Conservation (phyloP, 2,329 filamentous ascomycete species). For the Trichoderma sp. region DNA sequence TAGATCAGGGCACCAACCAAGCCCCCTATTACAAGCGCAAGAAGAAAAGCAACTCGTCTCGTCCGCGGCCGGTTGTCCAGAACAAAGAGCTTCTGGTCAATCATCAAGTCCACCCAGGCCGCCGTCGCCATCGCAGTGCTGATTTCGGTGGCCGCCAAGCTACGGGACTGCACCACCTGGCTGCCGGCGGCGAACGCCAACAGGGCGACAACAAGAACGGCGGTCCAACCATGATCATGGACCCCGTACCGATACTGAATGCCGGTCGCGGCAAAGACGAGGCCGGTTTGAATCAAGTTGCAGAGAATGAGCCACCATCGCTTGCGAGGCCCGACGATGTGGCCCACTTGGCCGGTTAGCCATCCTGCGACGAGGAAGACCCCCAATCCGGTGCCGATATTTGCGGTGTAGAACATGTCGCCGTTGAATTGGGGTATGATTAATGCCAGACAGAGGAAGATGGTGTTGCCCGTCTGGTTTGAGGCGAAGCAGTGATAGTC, state of each 20-base stretch:
- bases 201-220: slow-evolving; percentile 51
- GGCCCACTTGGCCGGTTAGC: slow-evolving; percentile 59
- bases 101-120: slow-evolving; percentile 62
- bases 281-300: slow-evolving; percentile 56
- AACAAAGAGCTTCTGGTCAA: slow-evolving; percentile 55
- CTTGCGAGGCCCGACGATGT: slow-evolving; percentile 53
- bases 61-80: slow-evolving; percentile 53
- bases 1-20: slow-evolving; percentile 56
- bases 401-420: slow-evolving; percentile 54
- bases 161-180: slow-evolving; percentile 60
- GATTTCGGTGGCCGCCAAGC: slow-evolving; percentile 61
- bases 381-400: slow-evolving; percentile 58
- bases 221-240: slow-evolving; percentile 40
- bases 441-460: slow-evolving; percentile 59
- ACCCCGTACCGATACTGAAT: slow-evolving; percentile 50
- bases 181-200: slow-evolving; percentile 59
- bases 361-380: slow-evolving; percentile 59
- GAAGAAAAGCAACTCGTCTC: slow-evolving; percentile 53
- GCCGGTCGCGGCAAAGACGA: slow-evolving; percentile 57
- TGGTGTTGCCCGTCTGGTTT: slow-evolving; percentile 67
- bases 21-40: slow-evolving; percentile 50
- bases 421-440: slow-evolving; percentile 51
- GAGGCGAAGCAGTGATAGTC: slow-evolving; percentile 65
- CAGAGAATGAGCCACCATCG: slow-evolving; percentile 57
- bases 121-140: slow-evolving; percentile 67